These are phyloP conservation scores for Xylariaceae sp. DNA, from an alignment of 2,329 filamentous ascomycete genomes.

Conservation along the genomic window DNA sequence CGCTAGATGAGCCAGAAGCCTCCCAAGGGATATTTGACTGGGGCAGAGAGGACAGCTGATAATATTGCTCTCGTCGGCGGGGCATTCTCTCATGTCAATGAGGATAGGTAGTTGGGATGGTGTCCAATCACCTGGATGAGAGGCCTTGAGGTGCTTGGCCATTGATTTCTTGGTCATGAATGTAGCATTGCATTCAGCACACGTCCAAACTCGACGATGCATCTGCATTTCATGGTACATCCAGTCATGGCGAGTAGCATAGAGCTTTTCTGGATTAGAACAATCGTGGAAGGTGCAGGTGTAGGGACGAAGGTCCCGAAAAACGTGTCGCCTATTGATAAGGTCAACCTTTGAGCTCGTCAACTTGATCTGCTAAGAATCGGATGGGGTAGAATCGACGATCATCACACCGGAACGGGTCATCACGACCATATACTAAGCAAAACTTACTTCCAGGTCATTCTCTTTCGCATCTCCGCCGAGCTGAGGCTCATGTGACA, in stretches of 20 bases:
- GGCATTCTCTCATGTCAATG: conserved; percentile 6
- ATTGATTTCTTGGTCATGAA: neutral
- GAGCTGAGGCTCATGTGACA: neutral
- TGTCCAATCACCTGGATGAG: neutral
- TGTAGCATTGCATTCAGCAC: neutral
- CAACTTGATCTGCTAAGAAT: no score
- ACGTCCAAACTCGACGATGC: conserved; percentile 5
- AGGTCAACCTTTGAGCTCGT: no score
- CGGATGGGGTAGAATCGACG: no score
- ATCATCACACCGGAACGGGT: neutral
- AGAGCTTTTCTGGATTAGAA: conserved; percentile 1
- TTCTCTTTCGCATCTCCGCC: neutral
- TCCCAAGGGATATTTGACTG: neutral
- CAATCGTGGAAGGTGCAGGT: conserved; percentile 6
- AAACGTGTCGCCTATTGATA: conserved; percentile 6
- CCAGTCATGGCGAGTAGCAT: conserved; percentile 5
- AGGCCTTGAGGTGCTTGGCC: neutral
- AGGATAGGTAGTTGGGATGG: neutral
- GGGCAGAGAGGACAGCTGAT: conserved; percentile 3
- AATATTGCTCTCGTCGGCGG: neutral
- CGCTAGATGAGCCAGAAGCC: conserved; percentile 2
- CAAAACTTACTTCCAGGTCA: conserved; percentile 7
- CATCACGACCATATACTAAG: neutral
- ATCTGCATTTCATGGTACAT: conserved; percentile 7
- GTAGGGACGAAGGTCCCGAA: conserved; percentile 6